Percentiles rank a stretch among this genome's conserved stretches.
These are phyloP conservation scores for Crithidia brevicula DNA, from an alignment of 208 protist species.

Conservation along the genomic window DNA sequence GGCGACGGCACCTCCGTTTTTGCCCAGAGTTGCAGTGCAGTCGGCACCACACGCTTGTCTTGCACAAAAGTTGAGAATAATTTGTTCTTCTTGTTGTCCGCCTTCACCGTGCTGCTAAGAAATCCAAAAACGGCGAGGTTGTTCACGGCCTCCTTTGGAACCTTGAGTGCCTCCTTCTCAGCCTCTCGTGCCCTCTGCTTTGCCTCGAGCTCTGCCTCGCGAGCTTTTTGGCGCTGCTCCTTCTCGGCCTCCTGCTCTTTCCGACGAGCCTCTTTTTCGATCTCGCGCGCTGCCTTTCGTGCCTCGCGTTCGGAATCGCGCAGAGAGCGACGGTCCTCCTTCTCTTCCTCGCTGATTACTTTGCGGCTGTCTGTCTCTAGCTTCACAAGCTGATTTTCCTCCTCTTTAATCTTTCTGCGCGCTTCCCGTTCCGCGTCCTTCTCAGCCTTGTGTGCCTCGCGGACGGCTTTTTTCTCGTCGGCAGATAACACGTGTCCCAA, in stretches of 20 bases:
- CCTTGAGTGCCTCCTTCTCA: conserved; percentile 23
- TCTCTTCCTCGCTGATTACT: conserved; percentile 22
- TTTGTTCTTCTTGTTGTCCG: conserved; percentile 43
- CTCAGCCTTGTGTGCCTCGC: conserved; percentile 23
- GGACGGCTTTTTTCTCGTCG: conserved; percentile 15
- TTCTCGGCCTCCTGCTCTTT: conserved; percentile 35
- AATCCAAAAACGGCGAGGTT: conserved; percentile 74
- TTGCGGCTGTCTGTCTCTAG: conserved; percentile 23
- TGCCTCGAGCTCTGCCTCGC: conserved; percentile 22
- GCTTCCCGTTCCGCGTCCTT: conserved; percentile 26
- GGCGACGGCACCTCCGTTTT: not conserved
- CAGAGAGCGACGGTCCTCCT: conserved; percentile 12
- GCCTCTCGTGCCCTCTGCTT: conserved; percentile 28
- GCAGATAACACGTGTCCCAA: conserved; percentile 14
- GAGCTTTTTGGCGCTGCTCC: conserved; percentile 13
- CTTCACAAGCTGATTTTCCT: conserved; percentile 18
- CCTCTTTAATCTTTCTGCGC: conserved; percentile 26
- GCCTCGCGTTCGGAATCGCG: conserved; percentile 24
- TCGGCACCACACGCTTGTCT: conserved; percentile 74
- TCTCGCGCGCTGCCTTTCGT: conserved; percentile 28
- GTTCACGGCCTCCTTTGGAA: conserved; percentile 26
- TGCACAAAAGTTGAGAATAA: conserved; percentile 83
- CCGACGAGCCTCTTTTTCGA: conserved; percentile 28
- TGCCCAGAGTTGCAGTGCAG: conserved; percentile 70
- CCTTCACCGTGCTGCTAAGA: conserved; percentile 41